Evolutionary conservation across 306 rosid species (phyloP).

Genomic region (Acmispon strigosus): DNA sequence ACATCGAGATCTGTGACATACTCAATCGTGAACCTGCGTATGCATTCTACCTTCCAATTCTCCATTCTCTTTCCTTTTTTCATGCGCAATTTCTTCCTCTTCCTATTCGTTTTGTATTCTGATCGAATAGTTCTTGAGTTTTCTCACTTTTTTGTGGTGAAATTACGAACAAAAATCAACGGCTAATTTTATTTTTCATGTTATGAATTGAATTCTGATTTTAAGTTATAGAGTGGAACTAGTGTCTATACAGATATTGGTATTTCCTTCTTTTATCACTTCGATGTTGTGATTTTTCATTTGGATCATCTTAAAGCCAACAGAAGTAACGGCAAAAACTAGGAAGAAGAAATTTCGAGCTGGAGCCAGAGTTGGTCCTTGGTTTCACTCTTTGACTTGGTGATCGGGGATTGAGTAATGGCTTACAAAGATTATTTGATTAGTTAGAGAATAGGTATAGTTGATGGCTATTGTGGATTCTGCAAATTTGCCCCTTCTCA

Average conservation of each 20-base stretch:
- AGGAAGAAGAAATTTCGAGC: neutral
- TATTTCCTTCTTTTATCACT: neutral
- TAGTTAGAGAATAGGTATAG: neutral
- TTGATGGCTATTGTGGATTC: neutral
- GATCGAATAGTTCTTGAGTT: neutral
- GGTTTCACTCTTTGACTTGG: neutral
- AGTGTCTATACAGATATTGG: neutral
- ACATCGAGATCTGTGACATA: conserved; percentile 94
- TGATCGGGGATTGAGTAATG: neutral
- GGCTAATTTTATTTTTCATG: neutral
- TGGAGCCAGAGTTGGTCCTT: neutral
- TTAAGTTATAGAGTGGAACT: neutral
- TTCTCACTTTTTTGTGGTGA: neutral
- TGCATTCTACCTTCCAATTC: conserved; percentile 26
- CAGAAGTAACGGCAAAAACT: neutral
- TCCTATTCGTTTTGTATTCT: neutral
- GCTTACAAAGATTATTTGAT: neutral
- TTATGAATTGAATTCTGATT: neutral
- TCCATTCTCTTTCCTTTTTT: neutral
- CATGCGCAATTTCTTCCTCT: neutral
- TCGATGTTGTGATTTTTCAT: neutral
- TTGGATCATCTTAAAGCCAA: neutral
- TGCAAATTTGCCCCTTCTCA: neutral
- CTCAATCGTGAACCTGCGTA: conserved; percentile 89
- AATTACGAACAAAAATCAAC: neutral